Evolutionary conservation across 2,329 filamentous ascomycete species (phyloP).

Genomic region (Fusarium sp.): DNA sequence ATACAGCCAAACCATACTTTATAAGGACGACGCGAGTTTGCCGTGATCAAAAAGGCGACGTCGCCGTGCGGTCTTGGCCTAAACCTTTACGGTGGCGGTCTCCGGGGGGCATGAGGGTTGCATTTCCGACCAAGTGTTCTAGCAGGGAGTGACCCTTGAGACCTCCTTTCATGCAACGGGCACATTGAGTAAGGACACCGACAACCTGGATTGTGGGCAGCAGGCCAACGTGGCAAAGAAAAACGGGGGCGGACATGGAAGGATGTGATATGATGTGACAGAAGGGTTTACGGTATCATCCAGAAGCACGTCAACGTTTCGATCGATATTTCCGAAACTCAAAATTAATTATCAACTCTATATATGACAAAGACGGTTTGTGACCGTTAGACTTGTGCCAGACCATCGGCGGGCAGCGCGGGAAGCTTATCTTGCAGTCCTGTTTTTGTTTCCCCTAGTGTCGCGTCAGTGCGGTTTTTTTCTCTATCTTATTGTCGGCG

Average conservation of each 20-base stretch:
- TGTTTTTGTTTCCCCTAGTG: neutral
- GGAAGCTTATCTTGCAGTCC: neutral
- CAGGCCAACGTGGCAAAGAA: neutral
- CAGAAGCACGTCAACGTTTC: slow-evolving; percentile 17
- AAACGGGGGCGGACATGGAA: neutral
- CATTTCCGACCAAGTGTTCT: slow-evolving; percentile 8
- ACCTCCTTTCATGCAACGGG: slow-evolving; percentile 7
- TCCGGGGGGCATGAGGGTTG: slow-evolving; percentile 17
- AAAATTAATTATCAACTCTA: neutral
- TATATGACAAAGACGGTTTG: neutral
- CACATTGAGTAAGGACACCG: slow-evolving; percentile 8
- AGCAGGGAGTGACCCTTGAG: neutral
- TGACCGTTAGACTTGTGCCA: neutral
- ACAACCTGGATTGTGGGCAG: slow-evolving; percentile 4
- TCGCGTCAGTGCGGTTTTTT: neutral
- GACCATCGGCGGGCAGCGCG: neutral
- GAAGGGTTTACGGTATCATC: neutral
- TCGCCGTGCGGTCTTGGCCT: neutral
- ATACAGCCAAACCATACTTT: neutral
- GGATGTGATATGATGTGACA: neutral
- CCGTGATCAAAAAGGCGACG: neutral
- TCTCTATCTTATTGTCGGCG: neutral
- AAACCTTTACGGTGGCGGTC: slow-evolving; percentile 9
- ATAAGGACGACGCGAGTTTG: slow-evolving; percentile 18
- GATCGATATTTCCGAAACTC: slow-evolving; percentile 25